These are phyloP conservation scores for Pulveroboletus sp. DNA, from an alignment of 768 basidiomycete species.

Conservation along the genomic window DNA sequence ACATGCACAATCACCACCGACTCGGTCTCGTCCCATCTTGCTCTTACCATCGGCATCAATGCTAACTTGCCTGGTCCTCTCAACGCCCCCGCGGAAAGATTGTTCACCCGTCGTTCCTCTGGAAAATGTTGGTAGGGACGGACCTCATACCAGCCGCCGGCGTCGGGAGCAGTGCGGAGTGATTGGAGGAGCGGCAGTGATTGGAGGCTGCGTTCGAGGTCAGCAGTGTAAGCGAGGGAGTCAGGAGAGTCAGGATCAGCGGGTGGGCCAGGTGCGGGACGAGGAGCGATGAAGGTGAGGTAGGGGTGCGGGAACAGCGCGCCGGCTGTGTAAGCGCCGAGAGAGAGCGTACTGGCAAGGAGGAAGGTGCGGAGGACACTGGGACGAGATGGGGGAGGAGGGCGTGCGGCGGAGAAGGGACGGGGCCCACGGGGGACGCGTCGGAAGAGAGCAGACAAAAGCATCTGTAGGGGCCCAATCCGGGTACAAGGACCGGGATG, in stretches of 20 bases:
- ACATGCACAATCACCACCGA: slow-evolving; percentile 70
- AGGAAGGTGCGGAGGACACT: slow-evolving; percentile 13
- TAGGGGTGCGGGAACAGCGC: slow-evolving; percentile 67
- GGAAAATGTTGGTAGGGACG: slow-evolving; percentile 71
- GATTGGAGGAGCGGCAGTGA: slow-evolving; percentile 52
- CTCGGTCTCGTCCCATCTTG: slow-evolving; percentile 71
- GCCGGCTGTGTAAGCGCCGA: slow-evolving; percentile 45
- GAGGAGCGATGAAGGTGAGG: slow-evolving; percentile 67
- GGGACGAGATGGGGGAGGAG: background rate
- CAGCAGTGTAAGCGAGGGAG: slow-evolving; percentile 50
- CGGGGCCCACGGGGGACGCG: slow-evolving; percentile 7
- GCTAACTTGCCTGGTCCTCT: slow-evolving; percentile 85
- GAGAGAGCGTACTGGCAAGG: slow-evolving; percentile 19
- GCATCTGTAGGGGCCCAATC: background rate
- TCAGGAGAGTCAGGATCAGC: slow-evolving; percentile 47
- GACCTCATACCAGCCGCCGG: slow-evolving; percentile 67
- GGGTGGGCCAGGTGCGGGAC: slow-evolving; percentile 69
- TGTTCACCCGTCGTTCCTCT: slow-evolving; percentile 73
- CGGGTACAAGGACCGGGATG: background rate
- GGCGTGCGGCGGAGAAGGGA: slow-evolving; percentile 13
- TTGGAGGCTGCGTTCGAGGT: slow-evolving; percentile 67
- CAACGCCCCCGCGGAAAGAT: slow-evolving; percentile 79
- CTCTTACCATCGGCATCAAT: slow-evolving; percentile 70
- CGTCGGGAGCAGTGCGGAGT: slow-evolving; percentile 46
- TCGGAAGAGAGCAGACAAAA: slow-evolving; percentile 7